Evolutionary conservation across 2,329 filamentous ascomycete species (phyloP), one percentile per base, ranked within the genome.

Genomic region (Blastomyces silverae): DNA sequence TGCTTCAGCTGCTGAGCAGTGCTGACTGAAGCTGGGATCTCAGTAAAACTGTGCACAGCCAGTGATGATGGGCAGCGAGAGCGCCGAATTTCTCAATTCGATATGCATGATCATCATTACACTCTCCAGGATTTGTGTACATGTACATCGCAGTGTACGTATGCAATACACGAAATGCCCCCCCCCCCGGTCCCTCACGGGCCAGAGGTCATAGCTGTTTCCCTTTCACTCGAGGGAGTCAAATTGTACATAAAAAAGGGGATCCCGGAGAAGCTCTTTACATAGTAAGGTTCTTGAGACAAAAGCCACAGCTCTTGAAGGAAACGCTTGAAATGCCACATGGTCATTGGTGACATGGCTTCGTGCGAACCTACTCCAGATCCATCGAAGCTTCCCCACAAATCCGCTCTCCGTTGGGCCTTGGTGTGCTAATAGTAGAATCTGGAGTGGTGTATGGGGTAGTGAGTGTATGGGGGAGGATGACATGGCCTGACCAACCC

Each of bases 381-480:
- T 55, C 52, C 15, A 55, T 8, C 25, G 34, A 17, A 55, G 52
- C 52, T 31, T 39, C 55, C 55, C 34, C 55, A 34, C 55, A 57
- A 56, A 31, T n/a, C 11, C 15, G 13, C 55, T 57, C 55, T 57
- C 50, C 8, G 37, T 20, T 31, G 3, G 11, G 28, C 15, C 22
- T 15, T 55, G 22, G 31, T 31, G 37, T 20, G 5, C 13, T n/a
- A n/a, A n/a, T n/a, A n/a, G n/a, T n/a, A 17, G 37, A 57, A 31
- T 53, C 46, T 31, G 22, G 50, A 57, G 28, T 11, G 3, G 31
- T 3, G 37, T 37, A 37, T 37, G 34, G 34, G 34, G 34, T n/a
- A n/a, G n/a, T n/a, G n/a, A 10, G 31, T 3, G 37, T 37, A 37
- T 37, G 34, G 34, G 34, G 34, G 34, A 17, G 17, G 25, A 22